phyloP scores from a whole-genome alignment of 495 filamentous ascomycete genomes.

The Tetracladium setigerum region DNA sequence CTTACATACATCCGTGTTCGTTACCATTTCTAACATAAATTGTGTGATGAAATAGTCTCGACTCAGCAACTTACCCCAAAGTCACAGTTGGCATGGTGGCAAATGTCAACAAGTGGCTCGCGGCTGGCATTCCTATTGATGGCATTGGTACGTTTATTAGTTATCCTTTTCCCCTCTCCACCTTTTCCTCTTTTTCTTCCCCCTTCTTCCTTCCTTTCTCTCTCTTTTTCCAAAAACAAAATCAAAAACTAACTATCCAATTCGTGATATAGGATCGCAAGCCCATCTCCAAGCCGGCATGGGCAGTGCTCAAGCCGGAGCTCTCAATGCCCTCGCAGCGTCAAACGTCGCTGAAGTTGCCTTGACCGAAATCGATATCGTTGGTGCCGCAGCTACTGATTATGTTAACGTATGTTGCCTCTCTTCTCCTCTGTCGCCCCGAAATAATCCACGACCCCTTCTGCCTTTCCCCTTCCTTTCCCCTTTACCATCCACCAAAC shows the following conservation, averaged over 20 bases:
- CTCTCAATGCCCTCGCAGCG: slow-evolving; percentile 49
- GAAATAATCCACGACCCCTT: too few relatives aligned
- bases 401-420: slow-evolving; percentile 42
- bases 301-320: slow-evolving; percentile 33
- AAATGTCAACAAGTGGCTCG: slow-evolving; percentile 60
- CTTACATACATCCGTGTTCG: background rate
- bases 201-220: background rate
- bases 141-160: slow-evolving; percentile 56
- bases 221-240: background rate
- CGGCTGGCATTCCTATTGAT: slow-evolving; percentile 61
- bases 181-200: too few relatives aligned
- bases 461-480: too few relatives aligned
- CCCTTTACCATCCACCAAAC: too few relatives aligned
- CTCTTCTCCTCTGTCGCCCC: too few relatives aligned
- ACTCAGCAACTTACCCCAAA: slow-evolving; percentile 39
- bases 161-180: slow-evolving; percentile 59
- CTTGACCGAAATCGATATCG: slow-evolving; percentile 62
- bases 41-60: slow-evolving; percentile 3
- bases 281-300: slow-evolving; percentile 48
- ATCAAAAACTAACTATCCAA: slow-evolving; percentile 5
- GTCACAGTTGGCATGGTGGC: slow-evolving; percentile 50
- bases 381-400: slow-evolving; percentile 46
- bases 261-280: slow-evolving; percentile 41
- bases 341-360: slow-evolving; percentile 47
- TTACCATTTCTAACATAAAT: background rate